A percentile compares a stretch with the other conserved stretches of the same genome.
Conservation (phyloP, 345 rosid species). For the Corchorus olitorius region DNA sequence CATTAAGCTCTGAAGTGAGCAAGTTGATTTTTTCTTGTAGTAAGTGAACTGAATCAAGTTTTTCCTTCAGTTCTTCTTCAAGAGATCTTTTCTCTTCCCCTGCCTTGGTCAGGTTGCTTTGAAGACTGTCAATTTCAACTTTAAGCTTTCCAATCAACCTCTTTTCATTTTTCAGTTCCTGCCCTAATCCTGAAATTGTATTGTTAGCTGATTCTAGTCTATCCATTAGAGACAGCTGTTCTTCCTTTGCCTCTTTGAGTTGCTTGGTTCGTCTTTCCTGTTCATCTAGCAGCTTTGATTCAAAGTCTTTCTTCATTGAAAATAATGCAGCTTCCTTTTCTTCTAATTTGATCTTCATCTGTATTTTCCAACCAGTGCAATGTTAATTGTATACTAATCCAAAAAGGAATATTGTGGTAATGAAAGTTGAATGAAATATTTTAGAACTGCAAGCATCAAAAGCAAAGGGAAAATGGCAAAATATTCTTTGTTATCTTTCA, state of each 20-base stretch:
- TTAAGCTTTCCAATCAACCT: conserved; percentile 52
- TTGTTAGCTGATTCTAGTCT: conserved; percentile 68
- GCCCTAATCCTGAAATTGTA: conserved; percentile 59
- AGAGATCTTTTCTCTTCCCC: conserved; percentile 59
- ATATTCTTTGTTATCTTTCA: background rate
- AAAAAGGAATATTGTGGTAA: conserved; percentile 8
- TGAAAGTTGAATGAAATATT: conserved; percentile 14
- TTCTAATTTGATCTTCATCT: conserved; percentile 67
- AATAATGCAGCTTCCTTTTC: conserved; percentile 63
- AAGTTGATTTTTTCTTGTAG: conserved; percentile 57
- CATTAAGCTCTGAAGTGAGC: conserved; percentile 66
- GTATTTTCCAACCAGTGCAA: conserved; percentile 32
- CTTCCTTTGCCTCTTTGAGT: conserved; percentile 60
- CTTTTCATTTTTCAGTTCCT: conserved; percentile 73
- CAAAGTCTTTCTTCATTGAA: conserved; percentile 58
- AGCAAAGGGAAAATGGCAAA: background rate
- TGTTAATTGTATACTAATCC: conserved; percentile 10
- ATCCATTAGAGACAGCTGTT: conserved; percentile 47
- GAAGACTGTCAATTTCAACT: conserved; percentile 54
- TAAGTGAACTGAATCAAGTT: conserved; percentile 44
- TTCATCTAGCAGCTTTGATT: conserved; percentile 59
- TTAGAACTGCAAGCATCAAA: background rate
- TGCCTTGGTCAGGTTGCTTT: conserved; percentile 48
- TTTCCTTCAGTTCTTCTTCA: conserved; percentile 60
- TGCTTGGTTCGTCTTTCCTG: conserved; percentile 55